Evolutionary conservation across 176 grass and related monocot species (phyloP), one percentile per base, ranked within the genome.

Genomic region (Aegilops speltoides): DNA sequence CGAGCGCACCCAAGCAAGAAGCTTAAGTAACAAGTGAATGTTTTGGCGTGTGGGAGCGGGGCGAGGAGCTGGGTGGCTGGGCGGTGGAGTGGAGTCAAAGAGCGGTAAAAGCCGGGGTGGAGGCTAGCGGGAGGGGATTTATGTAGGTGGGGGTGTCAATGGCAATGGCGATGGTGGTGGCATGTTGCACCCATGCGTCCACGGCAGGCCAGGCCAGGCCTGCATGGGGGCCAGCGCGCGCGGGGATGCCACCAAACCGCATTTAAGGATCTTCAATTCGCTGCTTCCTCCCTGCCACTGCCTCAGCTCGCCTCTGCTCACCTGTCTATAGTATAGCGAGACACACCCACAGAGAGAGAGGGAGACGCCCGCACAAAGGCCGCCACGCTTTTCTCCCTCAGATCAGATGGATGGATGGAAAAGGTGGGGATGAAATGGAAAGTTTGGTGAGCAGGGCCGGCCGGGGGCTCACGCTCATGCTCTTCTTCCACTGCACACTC

Each of bases 201-300:
- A 25, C 33, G 3, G 22, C 22, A 70, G 68, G 67, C 17, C 40
- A 43, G 40, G 68, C 34, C 29, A 20, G 15, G 29, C 3, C 62
- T 63, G 61, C 10, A 63, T 33, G 38, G 65, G 25, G 81, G 74
- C 79, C 85, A 87, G 73, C 81, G 80, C 72, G 34, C 34, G 68
- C 5, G 61, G 43, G 37, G 82, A 84, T 66, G 81, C 85, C 93
- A 92, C 93, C 88, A 88, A 90, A 92, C 90, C 79, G 19, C 93
- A 95, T 95, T 92, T 19, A 95, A 90, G 87, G 88, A 82, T 79
- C 90, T 92, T 95, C 85, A 92, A 92, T 92, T 92, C 82, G 73
- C 79, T 88, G 82, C 82, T 41, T 77, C 61, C 64, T 8, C 24
- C 3, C 71, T 88, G 82, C 78, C 86, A 65, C 77, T 82, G 82